Conservation (phyloP, 2,329 filamentous ascomycete species). For the Diatrype stigma region DNA sequence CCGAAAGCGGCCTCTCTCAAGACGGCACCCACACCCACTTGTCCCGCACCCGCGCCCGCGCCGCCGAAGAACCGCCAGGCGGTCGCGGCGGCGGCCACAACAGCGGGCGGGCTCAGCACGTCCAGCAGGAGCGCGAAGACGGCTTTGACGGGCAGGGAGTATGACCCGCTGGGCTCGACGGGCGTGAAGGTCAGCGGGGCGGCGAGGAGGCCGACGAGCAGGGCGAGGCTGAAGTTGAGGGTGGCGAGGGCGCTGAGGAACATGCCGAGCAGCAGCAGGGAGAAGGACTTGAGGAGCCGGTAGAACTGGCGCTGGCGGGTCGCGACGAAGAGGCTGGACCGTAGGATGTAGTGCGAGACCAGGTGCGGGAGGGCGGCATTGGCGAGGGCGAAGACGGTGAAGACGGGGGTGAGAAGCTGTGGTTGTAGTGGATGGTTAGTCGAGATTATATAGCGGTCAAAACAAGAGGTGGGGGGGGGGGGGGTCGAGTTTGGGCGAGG, state of each 20-base stretch:
- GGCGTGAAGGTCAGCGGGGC: slow-evolving; percentile 73
- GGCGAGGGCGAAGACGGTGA: slow-evolving; percentile 51
- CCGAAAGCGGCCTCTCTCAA: slow-evolving; percentile 74
- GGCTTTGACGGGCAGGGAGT: slow-evolving; percentile 35
- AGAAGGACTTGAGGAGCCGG: slow-evolving; percentile 81
- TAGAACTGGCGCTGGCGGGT: slow-evolving; percentile 64
- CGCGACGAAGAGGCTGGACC: slow-evolving; percentile 41
- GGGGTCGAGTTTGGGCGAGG: slow-evolving; percentile 4
- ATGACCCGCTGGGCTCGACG: slow-evolving; percentile 30
- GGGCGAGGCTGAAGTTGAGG: slow-evolving; percentile 88
- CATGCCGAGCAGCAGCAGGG: slow-evolving; percentile 86
- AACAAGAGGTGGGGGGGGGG: neutral
- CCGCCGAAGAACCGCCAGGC: slow-evolving; percentile 23
- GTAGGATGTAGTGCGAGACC: slow-evolving; percentile 36
- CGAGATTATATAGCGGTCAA: neutral
- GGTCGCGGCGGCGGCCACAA: slow-evolving; percentile 45
- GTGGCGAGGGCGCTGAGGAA: slow-evolving; percentile 90
- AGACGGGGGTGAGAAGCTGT: slow-evolving; percentile 57
- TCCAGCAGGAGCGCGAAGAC: slow-evolving; percentile 50
- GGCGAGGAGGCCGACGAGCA: slow-evolving; percentile 77
- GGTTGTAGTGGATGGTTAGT: neutral
- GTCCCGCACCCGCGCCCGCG: neutral
- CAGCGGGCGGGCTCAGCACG: slow-evolving; percentile 55
- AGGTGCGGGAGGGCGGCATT: slow-evolving; percentile 54
- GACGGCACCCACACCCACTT: slow-evolving; percentile 46